These are phyloP conservation scores for Termitomyces sp. DNA, from an alignment of 768 basidiomycete genomes.

Conservation along the genomic window DNA sequence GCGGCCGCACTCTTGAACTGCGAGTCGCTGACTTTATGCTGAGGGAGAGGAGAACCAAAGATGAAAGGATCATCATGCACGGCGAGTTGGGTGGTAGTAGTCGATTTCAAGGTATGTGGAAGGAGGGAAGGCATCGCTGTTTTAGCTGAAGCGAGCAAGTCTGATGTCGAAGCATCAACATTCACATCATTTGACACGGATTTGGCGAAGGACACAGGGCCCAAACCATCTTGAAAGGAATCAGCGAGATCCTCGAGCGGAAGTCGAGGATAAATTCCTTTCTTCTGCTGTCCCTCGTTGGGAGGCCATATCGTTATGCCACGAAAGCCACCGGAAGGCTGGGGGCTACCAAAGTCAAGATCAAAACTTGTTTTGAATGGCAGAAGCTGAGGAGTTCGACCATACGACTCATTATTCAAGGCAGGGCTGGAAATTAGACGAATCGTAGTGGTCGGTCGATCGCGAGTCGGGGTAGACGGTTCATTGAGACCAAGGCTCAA, in stretches of 20 bases:
- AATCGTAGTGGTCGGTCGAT: constrained; percentile 47
- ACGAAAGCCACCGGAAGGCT: constrained; percentile 16
- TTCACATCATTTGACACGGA: constrained; percentile 10
- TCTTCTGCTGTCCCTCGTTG: constrained; percentile 15
- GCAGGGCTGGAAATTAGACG: constrained; percentile 38
- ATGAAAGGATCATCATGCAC: constrained; percentile 48
- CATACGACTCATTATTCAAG: constrained; percentile 17
- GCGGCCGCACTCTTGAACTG: constrained; percentile 64
- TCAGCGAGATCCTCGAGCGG: constrained; percentile 26
- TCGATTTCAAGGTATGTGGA: constrained; percentile 8
- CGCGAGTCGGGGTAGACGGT: constrained; percentile 34
- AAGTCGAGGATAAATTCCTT: constrained; percentile 33
- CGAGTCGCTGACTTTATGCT: constrained; percentile 55
- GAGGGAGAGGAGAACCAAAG: constrained; percentile 73
- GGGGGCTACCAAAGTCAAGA: constrained; percentile 55
- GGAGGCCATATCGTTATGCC: constrained; percentile 26
- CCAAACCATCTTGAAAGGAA: constrained; percentile 13
- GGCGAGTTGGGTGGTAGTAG: constrained; percentile 18
- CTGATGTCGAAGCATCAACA: constrained; percentile 29
- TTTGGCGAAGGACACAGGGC: constrained; percentile 10
- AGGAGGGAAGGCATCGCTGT: background rate
- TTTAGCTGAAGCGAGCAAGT: constrained; percentile 16
- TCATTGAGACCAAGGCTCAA: constrained; percentile 50
- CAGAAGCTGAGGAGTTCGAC: constrained; percentile 56
- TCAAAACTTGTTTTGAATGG: constrained; percentile 68